Evolutionary conservation across 176 grass and related monocot genomes (phyloP).

Genomic region (Triticum aestivum): DNA sequence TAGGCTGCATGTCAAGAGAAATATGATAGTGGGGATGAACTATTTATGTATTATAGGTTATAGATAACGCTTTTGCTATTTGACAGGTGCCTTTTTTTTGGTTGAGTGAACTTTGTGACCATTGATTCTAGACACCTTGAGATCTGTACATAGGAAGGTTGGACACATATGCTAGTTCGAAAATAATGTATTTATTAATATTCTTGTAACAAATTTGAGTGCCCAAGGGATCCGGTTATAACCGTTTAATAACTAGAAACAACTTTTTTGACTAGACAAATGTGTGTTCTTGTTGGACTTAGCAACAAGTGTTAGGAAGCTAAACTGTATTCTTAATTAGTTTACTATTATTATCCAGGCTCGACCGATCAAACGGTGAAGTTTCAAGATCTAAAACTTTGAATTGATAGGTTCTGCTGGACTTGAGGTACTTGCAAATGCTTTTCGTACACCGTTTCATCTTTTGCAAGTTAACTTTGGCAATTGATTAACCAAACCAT

Average conservation of each 20-base stretch:
- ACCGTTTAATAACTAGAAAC: background rate
- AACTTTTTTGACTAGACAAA: background rate
- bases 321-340: background rate
- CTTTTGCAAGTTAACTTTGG: background rate
- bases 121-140: too few species aligned
- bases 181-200: background rate
- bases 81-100: too few species aligned
- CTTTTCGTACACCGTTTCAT: background rate
- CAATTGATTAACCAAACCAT: slow-evolving; percentile 17
- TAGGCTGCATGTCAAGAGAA: too few species aligned
- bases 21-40: too few species aligned
- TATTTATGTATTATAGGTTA: too few species aligned
- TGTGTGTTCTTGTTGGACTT: background rate
- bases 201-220: background rate
- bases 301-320: background rate
- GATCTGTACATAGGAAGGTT: too few species aligned
- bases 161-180: too few species aligned
- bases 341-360: slow-evolving; percentile 49
- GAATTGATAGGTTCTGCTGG: slow-evolving; percentile 91
- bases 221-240: background rate
- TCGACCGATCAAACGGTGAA: slow-evolving; percentile 79
- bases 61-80: too few species aligned
- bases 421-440: slow-evolving; percentile 58
- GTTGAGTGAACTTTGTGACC: too few species aligned
- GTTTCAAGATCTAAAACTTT: slow-evolving; percentile 91